Evolutionary conservation across 2,329 filamentous ascomycete species (phyloP).

Genomic region (Cladophialophora psammophila): DNA sequence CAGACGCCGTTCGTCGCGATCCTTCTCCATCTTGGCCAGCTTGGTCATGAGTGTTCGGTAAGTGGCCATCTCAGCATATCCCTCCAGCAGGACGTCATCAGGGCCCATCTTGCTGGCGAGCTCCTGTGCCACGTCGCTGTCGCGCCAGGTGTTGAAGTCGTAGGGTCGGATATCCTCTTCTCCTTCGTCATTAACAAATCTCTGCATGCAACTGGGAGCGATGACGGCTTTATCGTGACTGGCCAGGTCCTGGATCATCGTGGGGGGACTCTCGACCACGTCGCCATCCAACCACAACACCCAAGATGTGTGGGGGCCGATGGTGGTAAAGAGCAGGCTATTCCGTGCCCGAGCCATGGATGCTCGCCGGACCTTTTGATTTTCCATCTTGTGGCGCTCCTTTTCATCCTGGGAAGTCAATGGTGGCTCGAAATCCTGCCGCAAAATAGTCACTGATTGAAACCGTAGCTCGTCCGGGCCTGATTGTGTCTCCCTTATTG

Average conservation of each 20-base stretch:
- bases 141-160: constrained; percentile 98
- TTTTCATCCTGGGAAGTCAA: constrained; percentile 80
- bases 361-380: constrained; percentile 84
- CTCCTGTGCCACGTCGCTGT: constrained; percentile 79
- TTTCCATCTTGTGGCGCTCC: constrained; percentile 88
- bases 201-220: constrained; percentile 94
- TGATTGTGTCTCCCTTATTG: constrained; percentile 84
- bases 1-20: constrained; percentile 66
- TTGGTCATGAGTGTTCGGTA: constrained; percentile 92
- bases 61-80: constrained; percentile 90
- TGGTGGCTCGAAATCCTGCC: constrained; percentile 91
- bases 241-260: constrained; percentile 90
- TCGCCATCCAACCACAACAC: constrained; percentile 96
- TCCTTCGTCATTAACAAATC: constrained; percentile 75
- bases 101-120: constrained; percentile 81
- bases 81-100: constrained; percentile 92
- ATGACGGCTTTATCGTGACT: constrained; percentile 87
- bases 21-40: constrained; percentile 66
- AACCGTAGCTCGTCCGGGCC: constrained; percentile 83
- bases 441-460: constrained; percentile 89
- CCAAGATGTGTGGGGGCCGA: constrained; percentile 91
- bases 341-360: constrained; percentile 95
- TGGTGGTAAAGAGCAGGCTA: constrained; percentile 90
- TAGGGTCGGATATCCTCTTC: constrained; percentile 81
- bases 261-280: constrained; percentile 83